Evolutionary conservation across 1,284 basidiomycete species (phyloP), one percentile per base, ranked within the genome.

Genomic region (Cutaneotrichosporon dermatis): DNA sequence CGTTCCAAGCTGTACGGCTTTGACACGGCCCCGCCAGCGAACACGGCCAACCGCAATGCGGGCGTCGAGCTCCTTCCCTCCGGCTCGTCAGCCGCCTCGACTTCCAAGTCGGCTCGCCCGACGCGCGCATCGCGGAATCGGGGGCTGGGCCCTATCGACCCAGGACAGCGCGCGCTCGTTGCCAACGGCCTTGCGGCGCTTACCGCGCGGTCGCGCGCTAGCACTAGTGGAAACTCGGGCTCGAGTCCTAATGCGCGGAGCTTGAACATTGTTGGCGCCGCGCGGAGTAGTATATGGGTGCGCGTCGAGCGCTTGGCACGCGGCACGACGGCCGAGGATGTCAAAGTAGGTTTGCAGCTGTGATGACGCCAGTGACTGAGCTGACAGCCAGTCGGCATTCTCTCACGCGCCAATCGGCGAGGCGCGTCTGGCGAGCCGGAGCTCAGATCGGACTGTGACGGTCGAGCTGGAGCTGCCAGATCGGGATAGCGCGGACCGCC

Each of bases 281-380:
- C 80, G 15, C 76, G 78, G 33, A 66, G 66, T 25, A 25, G 25
- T 9, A 88, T 88, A 61, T 85, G 89, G 53, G 85, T 92, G 0
- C 84, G 90, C 67, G 86, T 92, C 12, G 81, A 84, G 8, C 88
- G 88, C 6, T 78, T 92, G 35, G 88, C 87, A 5, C 78, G 77
- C 15, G 90, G 90, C 5, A 92, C 90, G 36, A 90, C 88, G 3
- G 82, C 88, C 25, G 89, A 88, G 39, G 90, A 92, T 70, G 90
- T 92, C 56, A 84, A 85, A 25, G 25, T 25, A 25, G 69, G 85
- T 85, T 55, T 0, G 42, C 4, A 13, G 25, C 25, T 25, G 25
- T 25, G 25, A 25, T 25, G 25, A 25, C 25, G 25, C 25, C 25
- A 25, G 25, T 25, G 25, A 25, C 25, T 25, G 25, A 25, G 43